These are phyloP conservation scores for Acidiella bohemica DNA, from an alignment of 495 filamentous ascomycete genomes.

Conservation along the genomic window DNA sequence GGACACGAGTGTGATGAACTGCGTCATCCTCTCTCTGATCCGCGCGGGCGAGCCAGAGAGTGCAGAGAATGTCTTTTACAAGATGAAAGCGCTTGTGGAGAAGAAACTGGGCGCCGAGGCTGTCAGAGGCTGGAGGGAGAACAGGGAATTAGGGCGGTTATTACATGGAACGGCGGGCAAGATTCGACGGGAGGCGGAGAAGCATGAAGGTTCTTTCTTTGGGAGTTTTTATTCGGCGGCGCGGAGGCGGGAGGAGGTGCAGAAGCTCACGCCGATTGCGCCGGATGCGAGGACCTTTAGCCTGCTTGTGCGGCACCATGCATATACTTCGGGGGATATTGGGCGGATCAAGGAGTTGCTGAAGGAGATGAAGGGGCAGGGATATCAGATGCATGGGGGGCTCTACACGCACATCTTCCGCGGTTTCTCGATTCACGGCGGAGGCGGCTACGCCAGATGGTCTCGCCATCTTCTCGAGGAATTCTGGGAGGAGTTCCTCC, in stretches of 20 bases:
- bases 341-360: conserved; percentile 42
- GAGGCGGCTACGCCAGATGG: conserved; percentile 49
- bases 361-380: conserved; percentile 40
- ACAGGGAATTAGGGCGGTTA: conserved; percentile 26
- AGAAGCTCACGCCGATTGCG: conserved; percentile 39
- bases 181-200: conserved; percentile 43
- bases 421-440: conserved; percentile 60
- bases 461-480: conserved; percentile 41
- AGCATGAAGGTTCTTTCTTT: conserved; percentile 29
- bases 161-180: conserved; percentile 34
- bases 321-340: conserved; percentile 42
- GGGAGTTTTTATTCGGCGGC: conserved; percentile 6
- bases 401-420: conserved; percentile 46
- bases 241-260: conserved; percentile 32
- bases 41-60: conserved; percentile 53
- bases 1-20: conserved; percentile 76
- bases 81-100: conserved; percentile 52
- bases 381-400: conserved; percentile 6
- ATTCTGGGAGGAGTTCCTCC: conserved; percentile 28
- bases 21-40: conserved; percentile 65
- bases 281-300: conserved; percentile 53
- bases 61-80: conserved; percentile 64
- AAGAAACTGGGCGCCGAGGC: conserved; percentile 7
- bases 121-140: conserved; percentile 21
- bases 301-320: conserved; percentile 43